Conservation (phyloP, 2,329 filamentous ascomycete genomes). For the Sclerotinia sclerotiorum region DNA sequence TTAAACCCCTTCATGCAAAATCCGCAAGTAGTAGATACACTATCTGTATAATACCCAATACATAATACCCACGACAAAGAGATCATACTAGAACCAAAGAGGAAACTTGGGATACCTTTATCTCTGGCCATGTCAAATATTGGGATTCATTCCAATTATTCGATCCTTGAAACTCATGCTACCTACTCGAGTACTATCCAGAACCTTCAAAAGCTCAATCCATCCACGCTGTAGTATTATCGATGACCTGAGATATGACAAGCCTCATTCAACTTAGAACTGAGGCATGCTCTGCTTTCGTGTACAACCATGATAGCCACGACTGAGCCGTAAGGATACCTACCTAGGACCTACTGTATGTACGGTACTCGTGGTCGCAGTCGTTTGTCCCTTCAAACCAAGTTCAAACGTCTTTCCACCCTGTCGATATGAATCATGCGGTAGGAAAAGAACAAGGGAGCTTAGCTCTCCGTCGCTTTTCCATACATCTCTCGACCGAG, state of each 20-base stretch:
- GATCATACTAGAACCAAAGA: not conserved
- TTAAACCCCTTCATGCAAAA: not conserved
- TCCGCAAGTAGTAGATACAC: not conserved
- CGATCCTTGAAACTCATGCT: slow-evolving; percentile 1
- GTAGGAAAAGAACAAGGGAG: not conserved
- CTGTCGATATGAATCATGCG: slow-evolving; percentile 15
- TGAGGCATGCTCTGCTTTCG: not conserved
- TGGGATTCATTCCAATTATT: not conserved
- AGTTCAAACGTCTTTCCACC: slow-evolving; percentile 9
- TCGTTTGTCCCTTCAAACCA: not conserved
- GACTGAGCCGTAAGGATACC: slow-evolving; percentile 5
- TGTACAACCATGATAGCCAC: slow-evolving; percentile 4
- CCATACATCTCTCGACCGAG: not conserved
- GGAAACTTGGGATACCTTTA: not conserved
- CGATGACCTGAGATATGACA: not conserved
- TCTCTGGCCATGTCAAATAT: not conserved
- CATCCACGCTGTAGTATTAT: slow-evolving; percentile 2
- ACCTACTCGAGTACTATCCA: no score
- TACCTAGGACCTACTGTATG: slow-evolving; percentile 2
- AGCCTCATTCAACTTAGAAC: slow-evolving; percentile 19
- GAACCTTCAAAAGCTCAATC: not conserved
- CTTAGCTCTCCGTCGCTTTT: slow-evolving; percentile 18
- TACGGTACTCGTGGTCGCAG: slow-evolving; percentile 2
- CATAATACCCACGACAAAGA: not conserved
- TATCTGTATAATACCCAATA: not conserved